phyloP scores from a whole-genome alignment of 106 monocot genomes.

The Allium sativum region DNA sequence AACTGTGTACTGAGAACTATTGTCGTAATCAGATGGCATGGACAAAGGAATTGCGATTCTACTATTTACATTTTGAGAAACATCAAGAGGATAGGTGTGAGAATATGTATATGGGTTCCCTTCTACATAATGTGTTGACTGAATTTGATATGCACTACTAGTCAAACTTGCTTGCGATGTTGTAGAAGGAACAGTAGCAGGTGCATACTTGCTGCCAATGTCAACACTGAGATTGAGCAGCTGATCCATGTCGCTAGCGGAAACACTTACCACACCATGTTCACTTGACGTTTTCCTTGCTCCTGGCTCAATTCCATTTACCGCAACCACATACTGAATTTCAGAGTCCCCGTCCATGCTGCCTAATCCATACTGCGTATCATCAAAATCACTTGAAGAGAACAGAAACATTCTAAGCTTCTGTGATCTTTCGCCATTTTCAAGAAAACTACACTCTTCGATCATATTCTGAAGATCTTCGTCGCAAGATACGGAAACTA shows the following conservation, averaged over 20 bases:
- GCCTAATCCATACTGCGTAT: constrained; percentile 35
- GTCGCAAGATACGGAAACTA: constrained; percentile 79
- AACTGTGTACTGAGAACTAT: constrained; percentile 28
- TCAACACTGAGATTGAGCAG: constrained; percentile 55
- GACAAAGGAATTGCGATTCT: constrained; percentile 35
- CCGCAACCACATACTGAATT: constrained; percentile 70
- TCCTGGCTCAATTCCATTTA: constrained; percentile 71
- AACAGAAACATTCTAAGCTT: constrained; percentile 85
- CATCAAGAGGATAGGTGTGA: constrained; percentile 18
- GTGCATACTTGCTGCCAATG: constrained; percentile 15
- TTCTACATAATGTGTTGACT: constrained; percentile 35
- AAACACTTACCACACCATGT: constrained; percentile 33
- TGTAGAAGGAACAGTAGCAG: constrained; percentile 15
- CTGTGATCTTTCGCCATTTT: constrained; percentile 50
- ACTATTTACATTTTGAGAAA: constrained; percentile 17
- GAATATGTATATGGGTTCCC: constrained; percentile 17
- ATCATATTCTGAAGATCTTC: constrained; percentile 96
- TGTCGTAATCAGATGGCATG: constrained; percentile 35
- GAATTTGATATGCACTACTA: constrained; percentile 17
- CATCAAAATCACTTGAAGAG: constrained; percentile 42
- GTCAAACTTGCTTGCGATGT: constrained; percentile 19
- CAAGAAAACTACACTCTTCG: constrained; percentile 72
- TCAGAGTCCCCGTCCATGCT: constrained; percentile 60
- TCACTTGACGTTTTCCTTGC: constrained; percentile 36
- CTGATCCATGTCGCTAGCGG: constrained; percentile 44